These are phyloP conservation scores for Ceratobasidium sp. DNA, from an alignment of 1,284 basidiomycete genomes.

Conservation along the genomic window DNA sequence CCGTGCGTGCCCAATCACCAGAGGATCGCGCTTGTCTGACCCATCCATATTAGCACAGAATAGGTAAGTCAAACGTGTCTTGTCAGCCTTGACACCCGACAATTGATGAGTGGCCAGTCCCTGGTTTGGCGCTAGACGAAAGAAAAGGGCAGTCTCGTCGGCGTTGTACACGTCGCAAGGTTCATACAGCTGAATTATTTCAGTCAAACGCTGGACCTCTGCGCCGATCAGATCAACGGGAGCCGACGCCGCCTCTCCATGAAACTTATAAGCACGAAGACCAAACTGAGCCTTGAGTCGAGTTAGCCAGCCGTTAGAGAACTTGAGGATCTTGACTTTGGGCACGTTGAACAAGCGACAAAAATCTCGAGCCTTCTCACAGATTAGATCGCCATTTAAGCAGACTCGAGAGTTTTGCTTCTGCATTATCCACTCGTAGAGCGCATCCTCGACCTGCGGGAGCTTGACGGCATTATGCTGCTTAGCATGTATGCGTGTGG, in stretches of 20 bases:
- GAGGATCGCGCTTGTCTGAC: constrained; percentile 52
- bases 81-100: constrained; percentile 52
- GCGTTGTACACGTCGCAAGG: constrained; percentile 58
- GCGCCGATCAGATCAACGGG: not conserved
- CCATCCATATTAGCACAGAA: constrained; percentile 58
- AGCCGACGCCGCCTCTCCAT: constrained; percentile 50
- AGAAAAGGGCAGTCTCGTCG: constrained; percentile 60
- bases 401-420: constrained; percentile 51
- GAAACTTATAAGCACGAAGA: constrained; percentile 54
- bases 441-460: constrained; percentile 57
- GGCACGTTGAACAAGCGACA: constrained; percentile 18
- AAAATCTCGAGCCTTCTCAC: constrained; percentile 26
- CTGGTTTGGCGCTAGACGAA: constrained; percentile 52
- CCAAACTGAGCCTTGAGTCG: not conserved
- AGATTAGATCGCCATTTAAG: constrained; percentile 4
- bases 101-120: constrained; percentile 52
- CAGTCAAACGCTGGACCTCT: constrained; percentile 8
- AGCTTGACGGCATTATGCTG: constrained; percentile 50
- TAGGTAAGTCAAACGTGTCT: constrained; percentile 54
- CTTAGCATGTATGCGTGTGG: not conserved
- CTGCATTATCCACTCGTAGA: constrained; percentile 58
- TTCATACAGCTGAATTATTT: constrained; percentile 44
- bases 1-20: constrained; percentile 57
- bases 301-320: constrained; percentile 11
- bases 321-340: not conserved